A percentile compares a stretch with the other conserved stretches of the same genome.
phyloP scores from a whole-genome alignment of 139 green algal genomes.

The Tetratostichococcus sp. region DNA sequence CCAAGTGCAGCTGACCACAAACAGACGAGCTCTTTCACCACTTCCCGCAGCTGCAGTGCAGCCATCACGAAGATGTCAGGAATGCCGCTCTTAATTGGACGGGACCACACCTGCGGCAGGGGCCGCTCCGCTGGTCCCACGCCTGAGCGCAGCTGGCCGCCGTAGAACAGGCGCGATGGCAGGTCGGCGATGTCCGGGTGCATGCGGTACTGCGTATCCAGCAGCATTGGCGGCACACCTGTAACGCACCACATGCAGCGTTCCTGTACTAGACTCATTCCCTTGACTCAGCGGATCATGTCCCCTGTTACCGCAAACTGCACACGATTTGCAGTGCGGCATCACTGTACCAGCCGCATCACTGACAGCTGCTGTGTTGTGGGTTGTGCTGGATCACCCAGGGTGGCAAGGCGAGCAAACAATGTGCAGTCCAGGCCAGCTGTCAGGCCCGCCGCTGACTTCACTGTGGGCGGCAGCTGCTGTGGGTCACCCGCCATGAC shows the following conservation, averaged over 20 bases:
- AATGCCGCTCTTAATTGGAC: no score
- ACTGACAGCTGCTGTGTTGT: no score
- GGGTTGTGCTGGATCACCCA: no score
- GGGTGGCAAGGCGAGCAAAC: constrained; percentile 66
- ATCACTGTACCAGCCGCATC: no score
- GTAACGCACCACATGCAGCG: background rate
- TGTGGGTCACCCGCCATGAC: constrained; percentile 88
- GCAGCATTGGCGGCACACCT: constrained; percentile 65
- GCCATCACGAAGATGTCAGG: no score
- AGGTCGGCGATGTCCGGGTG: constrained; percentile 68
- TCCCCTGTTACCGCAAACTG: no score
- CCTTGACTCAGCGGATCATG: no score
- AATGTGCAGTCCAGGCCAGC: constrained; percentile 70
- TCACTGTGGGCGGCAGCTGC: constrained; percentile 88
- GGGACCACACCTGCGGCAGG: background rate
- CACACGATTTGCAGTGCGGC: no score
- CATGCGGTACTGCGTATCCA: constrained; percentile 95
- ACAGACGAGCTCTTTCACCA: no score
- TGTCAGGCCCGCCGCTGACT: constrained; percentile 46
- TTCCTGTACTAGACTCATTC: no score
- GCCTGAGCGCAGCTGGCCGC: constrained; percentile 34
- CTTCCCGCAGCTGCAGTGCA: no score
- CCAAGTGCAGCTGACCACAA: no score
- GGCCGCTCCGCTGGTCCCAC: constrained; percentile 26
- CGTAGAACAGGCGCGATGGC: constrained; percentile 58